A percentile compares a stretch with the other conserved stretches of the same genome.
phyloP scores from a whole-genome alignment of 768 basidiomycete species.

The Hypholoma sublateritium region DNA sequence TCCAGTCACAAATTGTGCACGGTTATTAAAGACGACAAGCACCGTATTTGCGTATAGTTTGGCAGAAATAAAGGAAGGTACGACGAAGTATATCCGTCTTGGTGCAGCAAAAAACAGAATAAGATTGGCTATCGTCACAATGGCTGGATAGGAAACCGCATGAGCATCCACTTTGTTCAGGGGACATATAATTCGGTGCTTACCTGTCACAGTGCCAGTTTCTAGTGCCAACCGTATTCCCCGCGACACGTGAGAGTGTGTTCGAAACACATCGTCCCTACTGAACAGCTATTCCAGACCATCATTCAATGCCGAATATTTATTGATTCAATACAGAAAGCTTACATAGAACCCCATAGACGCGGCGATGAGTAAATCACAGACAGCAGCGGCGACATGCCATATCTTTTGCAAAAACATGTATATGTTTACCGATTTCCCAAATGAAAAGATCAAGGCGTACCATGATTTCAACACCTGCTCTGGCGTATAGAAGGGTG shows the following conservation, averaged over 20 bases:
- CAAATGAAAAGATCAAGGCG: not conserved
- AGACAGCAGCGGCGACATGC: constrained; percentile 19
- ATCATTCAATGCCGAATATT: not conserved
- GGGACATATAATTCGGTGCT: not conserved
- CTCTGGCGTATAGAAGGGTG: not conserved
- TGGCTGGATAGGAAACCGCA: not conserved
- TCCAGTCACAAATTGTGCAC: not conserved
- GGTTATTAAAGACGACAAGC: constrained; percentile 1
- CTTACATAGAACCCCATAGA: constrained; percentile 21
- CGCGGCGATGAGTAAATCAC: constrained; percentile 21
- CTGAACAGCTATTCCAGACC: not conserved
- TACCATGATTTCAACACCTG: not conserved
- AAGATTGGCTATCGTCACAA: constrained; percentile 18
- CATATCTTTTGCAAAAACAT: constrained; percentile 16
- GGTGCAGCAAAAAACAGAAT: constrained; percentile 7
- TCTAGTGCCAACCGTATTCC: constrained; percentile 18
- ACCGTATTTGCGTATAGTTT: constrained; percentile 1
- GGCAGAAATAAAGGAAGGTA: not conserved
- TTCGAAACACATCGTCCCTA: constrained; percentile 9
- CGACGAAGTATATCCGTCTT: not conserved
- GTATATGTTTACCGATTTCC: not conserved
- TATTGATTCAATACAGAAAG: not conserved
- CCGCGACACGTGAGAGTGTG: constrained; percentile 7
- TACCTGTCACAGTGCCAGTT: constrained; percentile 17
- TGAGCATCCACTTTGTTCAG: not conserved